phyloP scores from a whole-genome alignment of 768 basidiomycete species.

The Solioccasus polychromus region DNA sequence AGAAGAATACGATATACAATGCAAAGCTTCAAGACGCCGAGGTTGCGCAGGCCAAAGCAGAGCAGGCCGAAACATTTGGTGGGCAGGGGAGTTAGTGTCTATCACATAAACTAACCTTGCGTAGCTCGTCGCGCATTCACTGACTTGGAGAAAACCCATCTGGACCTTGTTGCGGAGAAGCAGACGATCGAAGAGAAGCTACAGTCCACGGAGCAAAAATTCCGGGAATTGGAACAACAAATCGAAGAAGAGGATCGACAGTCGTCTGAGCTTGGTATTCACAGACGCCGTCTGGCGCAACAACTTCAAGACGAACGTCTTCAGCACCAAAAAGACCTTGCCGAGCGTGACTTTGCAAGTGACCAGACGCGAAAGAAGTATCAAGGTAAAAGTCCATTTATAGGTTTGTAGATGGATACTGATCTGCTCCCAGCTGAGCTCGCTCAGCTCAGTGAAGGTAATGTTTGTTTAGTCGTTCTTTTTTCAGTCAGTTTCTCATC shows the following conservation, averaged over 20 bases:
- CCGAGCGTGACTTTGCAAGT: slow-evolving; percentile 71
- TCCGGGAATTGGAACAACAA: slow-evolving; percentile 58
- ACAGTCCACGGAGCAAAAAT: slow-evolving; percentile 47
- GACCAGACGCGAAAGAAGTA: slow-evolving; percentile 87
- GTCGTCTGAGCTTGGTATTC: slow-evolving; percentile 58
- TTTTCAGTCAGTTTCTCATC: slow-evolving; percentile 6
- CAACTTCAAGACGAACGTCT: slow-evolving; percentile 78
- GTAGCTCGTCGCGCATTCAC: slow-evolving; percentile 59
- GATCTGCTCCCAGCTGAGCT: slow-evolving; percentile 54
- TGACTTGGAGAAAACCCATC: slow-evolving; percentile 59
- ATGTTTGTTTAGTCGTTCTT: slow-evolving; percentile 5
- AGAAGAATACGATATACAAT: slow-evolving; percentile 57
- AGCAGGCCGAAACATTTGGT: slow-evolving; percentile 65
- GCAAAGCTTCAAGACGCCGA: slow-evolving; percentile 66
- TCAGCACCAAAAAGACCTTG: slow-evolving; percentile 76
- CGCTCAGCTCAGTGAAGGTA: slow-evolving; percentile 78
- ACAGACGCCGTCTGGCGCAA: slow-evolving; percentile 66
- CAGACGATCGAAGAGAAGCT: slow-evolving; percentile 50
- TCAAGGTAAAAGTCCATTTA: slow-evolving; percentile 50
- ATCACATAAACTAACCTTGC: slow-evolving; percentile 9
- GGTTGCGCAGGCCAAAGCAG: slow-evolving; percentile 61
- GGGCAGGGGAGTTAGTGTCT: slow-evolving; percentile 8
- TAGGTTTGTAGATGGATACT: slow-evolving; percentile 5
- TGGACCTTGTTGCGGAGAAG: slow-evolving; percentile 48
- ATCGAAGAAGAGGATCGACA: slow-evolving; percentile 69